Base-by-base conservation (phyloP, 208 protist genomes). In the Naegleria gruberi region DNA sequence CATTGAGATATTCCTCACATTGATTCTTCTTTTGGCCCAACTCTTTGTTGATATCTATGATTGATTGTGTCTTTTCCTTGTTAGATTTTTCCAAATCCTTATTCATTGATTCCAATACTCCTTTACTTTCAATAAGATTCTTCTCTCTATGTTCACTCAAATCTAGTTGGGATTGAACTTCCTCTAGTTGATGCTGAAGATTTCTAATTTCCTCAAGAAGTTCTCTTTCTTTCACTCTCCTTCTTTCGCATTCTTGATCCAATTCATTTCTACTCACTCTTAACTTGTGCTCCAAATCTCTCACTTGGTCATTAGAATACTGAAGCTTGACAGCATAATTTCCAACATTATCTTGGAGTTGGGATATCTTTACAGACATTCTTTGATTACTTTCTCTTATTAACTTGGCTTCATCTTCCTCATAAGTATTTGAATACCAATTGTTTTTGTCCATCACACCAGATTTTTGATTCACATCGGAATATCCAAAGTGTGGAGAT, bases 21-120 rank as follows among this genome's bases (percentile, higher is more conserved):
- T 84, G 37, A 45, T 7, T 84, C n/a, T 45, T 84, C 41, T 84
- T 84, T 41, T 41, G 41, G 1, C 1, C 17, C 23, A 84, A 7
- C 15, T 44, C 81, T 45, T 8, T 84, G 2, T 17, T 44, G 5
- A 84, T 4, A 44, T 84, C 81, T 44, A 26, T 26, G 4, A 84
- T 84, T 1, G 17, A 0, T 84, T 84, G 41, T 4, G 34, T 45
- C n/a, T 45, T 84, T 26, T 84, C 81, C 42, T 84, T 84, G 17
- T 84, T 84, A 17, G 41, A 8, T 84, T 43, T 84, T 17, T 84
- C 81, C 44, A 84, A 84, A 84, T 45, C 81, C n/a, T 44, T 84
- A 30, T 84, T 84, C 8, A 84, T 84, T 8, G 10, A 30, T 84
- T 84, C 81, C 0, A 84, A 26, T 8, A 37, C 34, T 4, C 44